These are phyloP conservation scores for Lobosporangium transversale DNA, from an alignment of 192 early-diverging fungal species.

Conservation along the genomic window DNA sequence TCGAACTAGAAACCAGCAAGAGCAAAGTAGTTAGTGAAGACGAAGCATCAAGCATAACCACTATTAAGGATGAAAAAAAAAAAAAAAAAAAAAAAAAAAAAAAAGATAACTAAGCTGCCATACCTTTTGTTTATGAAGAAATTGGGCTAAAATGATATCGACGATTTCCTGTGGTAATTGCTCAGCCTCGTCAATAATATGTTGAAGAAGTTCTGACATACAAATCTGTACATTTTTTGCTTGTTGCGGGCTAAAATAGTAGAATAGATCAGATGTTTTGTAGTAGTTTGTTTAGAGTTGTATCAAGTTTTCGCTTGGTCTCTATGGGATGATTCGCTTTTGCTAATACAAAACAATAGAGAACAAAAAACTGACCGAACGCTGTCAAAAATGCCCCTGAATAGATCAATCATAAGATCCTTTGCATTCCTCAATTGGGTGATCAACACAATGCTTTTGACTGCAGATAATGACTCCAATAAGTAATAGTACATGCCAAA, in stretches of 20 bases:
- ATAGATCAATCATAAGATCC: slow-evolving; percentile 77
- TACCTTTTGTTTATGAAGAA: slow-evolving; percentile 74
- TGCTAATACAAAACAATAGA: too few relatives aligned
- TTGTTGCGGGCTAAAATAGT: slow-evolving; percentile 73
- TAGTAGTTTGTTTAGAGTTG: too few relatives aligned
- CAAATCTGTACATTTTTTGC: slow-evolving; percentile 82
- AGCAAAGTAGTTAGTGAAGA: neutral
- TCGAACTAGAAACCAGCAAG: slow-evolving; percentile 52
- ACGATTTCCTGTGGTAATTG: slow-evolving; percentile 82
- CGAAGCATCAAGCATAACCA: neutral
- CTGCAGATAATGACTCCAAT: slow-evolving; percentile 87
- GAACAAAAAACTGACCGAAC: slow-evolving; percentile 69
- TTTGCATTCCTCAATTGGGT: slow-evolving; percentile 82
- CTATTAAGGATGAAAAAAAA: neutral
- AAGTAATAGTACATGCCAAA: slow-evolving; percentile 84
- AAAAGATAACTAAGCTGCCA: neutral
- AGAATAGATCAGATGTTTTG: too few relatives aligned
- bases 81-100: neutral
- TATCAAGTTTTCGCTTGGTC: too few relatives aligned
- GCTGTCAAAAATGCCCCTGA: slow-evolving; percentile 77
- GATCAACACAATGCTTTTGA: slow-evolving; percentile 84
- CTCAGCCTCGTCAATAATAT: slow-evolving; percentile 80
- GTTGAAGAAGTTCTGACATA: slow-evolving; percentile 84
- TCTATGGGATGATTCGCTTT: too few relatives aligned
- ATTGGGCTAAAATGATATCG: slow-evolving; percentile 84